phyloP scores from a whole-genome alignment of 1,139 yeast genomes.

The Trichomonascaceae sp. region DNA sequence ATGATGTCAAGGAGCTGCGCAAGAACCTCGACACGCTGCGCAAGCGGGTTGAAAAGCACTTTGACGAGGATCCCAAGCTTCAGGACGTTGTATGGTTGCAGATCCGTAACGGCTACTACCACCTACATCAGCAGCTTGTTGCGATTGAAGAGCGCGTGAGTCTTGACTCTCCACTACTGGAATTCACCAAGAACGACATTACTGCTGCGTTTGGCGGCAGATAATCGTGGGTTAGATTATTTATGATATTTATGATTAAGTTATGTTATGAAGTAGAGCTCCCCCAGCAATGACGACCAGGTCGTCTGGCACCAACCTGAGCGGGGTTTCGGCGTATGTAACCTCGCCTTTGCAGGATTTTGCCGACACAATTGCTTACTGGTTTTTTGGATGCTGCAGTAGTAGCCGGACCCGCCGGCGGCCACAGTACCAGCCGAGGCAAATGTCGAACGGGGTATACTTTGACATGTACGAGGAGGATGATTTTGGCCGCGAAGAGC shows the following conservation, averaged over 20 bases:
- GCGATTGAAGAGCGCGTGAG: conserved; percentile 31
- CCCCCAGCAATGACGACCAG: too few species aligned
- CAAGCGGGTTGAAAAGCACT: conserved; percentile 46
- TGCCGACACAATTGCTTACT: too few species aligned
- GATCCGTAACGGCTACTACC: conserved; percentile 37
- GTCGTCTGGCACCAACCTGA: too few species aligned
- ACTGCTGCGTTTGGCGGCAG: conserved; percentile 30
- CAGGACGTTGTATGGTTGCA: conserved; percentile 40
- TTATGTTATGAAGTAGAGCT: too few species aligned
- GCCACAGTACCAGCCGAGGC: too few species aligned
- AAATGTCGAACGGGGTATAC: conserved; percentile 16
- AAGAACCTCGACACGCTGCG: conserved; percentile 44
- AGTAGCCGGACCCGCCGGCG: too few species aligned
- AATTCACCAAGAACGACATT: conserved; percentile 32
- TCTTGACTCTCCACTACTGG: too few species aligned
- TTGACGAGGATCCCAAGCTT: conserved; percentile 28
- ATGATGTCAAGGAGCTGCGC: conserved; percentile 46
- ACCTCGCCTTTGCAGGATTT: too few species aligned
- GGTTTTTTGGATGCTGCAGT: too few species aligned
- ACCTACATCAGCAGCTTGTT: conserved; percentile 29
- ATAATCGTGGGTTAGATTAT: conserved; percentile 3
- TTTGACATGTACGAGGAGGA: conserved; percentile 22
- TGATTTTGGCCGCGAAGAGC: conserved; percentile 18
- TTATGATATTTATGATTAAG: conserved; percentile 1
- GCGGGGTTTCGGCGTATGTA: too few species aligned